These are phyloP conservation scores for Beauveria medogensis DNA, from an alignment of 2,329 filamentous ascomycete genomes.

Conservation along the genomic window DNA sequence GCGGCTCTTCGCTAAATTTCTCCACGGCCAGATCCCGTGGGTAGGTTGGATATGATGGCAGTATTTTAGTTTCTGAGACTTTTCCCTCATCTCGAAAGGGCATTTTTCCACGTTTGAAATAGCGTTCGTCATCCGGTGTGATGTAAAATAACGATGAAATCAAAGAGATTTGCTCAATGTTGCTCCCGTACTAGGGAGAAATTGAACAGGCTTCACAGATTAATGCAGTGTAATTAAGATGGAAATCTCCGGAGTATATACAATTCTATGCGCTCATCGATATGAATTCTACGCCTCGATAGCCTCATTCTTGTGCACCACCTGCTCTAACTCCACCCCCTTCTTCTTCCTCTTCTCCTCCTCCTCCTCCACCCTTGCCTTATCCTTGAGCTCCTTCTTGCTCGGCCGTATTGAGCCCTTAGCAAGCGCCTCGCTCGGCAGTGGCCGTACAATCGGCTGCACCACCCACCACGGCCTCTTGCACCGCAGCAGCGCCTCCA, in stretches of 20 bases:
- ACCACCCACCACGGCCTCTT: constrained; percentile 83
- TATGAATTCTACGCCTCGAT: constrained; percentile 1
- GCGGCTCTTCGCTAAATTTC: too few species aligned
- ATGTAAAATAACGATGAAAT: background rate
- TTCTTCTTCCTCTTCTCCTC: background rate
- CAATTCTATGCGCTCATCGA: background rate
- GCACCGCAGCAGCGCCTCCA: constrained; percentile 62
- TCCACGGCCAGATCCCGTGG: background rate
- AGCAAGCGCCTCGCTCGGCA: constrained; percentile 80
- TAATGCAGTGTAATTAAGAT: background rate
- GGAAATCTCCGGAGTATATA: background rate
- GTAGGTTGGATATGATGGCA: background rate
- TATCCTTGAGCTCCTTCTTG: constrained; percentile 55
- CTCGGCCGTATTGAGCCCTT: constrained; percentile 69
- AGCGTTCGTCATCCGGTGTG: background rate
- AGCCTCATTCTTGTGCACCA: constrained; percentile 38
- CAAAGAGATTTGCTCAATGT: background rate
- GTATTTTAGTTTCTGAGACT: too few species aligned
- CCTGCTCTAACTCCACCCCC: constrained; percentile 30
- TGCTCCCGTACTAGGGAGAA: background rate
- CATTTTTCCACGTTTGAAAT: too few species aligned
- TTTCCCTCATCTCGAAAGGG: too few species aligned
- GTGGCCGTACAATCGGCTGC: constrained; percentile 76
- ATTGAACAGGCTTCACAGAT: background rate
- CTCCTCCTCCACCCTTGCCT: constrained; percentile 20